Percentiles rank a stretch among this genome's conserved stretches.
These are phyloP conservation scores for Neocallimastix lanati DNA, from an alignment of 192 early-diverging fungal species.

Conservation along the genomic window DNA sequence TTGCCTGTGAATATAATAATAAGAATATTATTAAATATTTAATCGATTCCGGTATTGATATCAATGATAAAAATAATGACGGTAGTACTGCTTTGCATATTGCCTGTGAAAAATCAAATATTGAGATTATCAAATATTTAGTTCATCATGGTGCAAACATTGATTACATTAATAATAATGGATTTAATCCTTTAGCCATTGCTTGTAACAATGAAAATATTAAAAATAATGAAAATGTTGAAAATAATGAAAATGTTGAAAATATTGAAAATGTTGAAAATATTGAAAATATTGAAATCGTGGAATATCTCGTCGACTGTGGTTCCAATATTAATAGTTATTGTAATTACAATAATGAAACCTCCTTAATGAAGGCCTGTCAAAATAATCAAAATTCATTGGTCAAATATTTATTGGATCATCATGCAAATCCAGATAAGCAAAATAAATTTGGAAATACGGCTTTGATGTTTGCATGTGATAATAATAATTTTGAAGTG, in stretches of 20 bases:
- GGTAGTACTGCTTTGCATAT: neutral
- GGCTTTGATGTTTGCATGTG: neutral
- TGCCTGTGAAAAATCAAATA: neutral
- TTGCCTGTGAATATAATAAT: neutral
- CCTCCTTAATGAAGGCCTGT: neutral
- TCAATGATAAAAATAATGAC: neutral
- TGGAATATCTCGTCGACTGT: neutral
- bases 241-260: too few species aligned
- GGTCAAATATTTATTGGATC: neutral
- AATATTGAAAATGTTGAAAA: too few species aligned
- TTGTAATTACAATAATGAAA: neutral
- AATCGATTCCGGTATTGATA: neutral
- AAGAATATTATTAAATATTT: neutral
- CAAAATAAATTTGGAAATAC: neutral
- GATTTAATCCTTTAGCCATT: neutral
- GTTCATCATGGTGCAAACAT: neutral
- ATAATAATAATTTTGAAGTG: neutral
- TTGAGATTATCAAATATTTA: neutral
- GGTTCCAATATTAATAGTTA: neutral
- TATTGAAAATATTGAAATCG: neutral
- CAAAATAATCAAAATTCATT: neutral
- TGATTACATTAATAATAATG: neutral
- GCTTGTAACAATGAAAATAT: neutral
- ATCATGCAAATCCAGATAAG: neutral
- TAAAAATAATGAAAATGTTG: too few species aligned